Percentiles rank a stretch among this genome's conserved stretches.
Evolutionary conservation across 2,329 filamentous ascomycete species (phyloP).

Genomic region (Alternaria incomplexa): DNA sequence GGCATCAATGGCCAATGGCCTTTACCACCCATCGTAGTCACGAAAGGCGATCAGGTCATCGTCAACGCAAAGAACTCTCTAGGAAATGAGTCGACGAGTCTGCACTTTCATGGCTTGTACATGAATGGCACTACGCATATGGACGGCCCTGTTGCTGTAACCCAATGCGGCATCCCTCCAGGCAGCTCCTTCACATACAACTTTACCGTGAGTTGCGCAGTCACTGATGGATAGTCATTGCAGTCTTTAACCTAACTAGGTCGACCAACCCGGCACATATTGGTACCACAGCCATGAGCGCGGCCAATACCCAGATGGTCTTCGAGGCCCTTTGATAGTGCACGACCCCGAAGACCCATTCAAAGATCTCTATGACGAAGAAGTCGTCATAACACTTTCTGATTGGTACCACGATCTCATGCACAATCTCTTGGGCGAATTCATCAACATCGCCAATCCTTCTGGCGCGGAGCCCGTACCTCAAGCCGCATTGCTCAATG

Average conservation of each 20-base stretch:
- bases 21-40: slow-evolving; percentile 73
- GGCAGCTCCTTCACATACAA: slow-evolving; percentile 69
- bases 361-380: slow-evolving; percentile 62
- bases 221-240: neutral
- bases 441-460: slow-evolving; percentile 60
- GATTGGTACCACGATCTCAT: slow-evolving; percentile 74
- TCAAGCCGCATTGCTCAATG: slow-evolving; percentile 69
- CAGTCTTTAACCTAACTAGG: slow-evolving; percentile 52
- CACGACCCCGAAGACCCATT: slow-evolving; percentile 63
- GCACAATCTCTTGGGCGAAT: slow-evolving; percentile 48
- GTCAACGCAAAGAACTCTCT: slow-evolving; percentile 73
- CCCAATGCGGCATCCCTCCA: slow-evolving; percentile 64
- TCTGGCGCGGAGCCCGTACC: slow-evolving; percentile 71
- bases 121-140: slow-evolving; percentile 77
- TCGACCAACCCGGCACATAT: slow-evolving; percentile 61
- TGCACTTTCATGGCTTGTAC: slow-evolving; percentile 81
- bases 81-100: slow-evolving; percentile 66
- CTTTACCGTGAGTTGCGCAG: slow-evolving; percentile 32
- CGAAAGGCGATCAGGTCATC: slow-evolving; percentile 73
- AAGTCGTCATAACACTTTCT: slow-evolving; percentile 70
- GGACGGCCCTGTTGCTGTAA: slow-evolving; percentile 73
- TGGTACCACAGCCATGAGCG: slow-evolving; percentile 72
- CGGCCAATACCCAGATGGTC: slow-evolving; percentile 70
- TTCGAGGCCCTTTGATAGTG: slow-evolving; percentile 71
- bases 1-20: slow-evolving; percentile 79